These are phyloP conservation scores for Monascus ruber DNA, from an alignment of 2,329 filamentous ascomycete species.

Conservation along the genomic window DNA sequence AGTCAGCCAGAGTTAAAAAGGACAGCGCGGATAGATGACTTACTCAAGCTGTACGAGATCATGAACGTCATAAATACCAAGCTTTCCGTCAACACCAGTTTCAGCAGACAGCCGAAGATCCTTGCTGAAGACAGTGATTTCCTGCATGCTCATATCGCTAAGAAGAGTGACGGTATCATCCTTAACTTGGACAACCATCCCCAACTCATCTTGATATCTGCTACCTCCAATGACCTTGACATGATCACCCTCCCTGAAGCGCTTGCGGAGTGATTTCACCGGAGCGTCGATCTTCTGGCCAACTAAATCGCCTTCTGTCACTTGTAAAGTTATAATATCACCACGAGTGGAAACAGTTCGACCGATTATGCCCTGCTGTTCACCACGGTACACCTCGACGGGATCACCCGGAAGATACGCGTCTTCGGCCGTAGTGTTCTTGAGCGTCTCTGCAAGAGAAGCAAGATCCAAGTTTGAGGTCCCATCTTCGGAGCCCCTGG, in stretches of 20 bases:
- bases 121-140: slow-evolving; percentile 97
- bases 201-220: slow-evolving; percentile 86
- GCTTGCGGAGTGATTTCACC: slow-evolving; percentile 80
- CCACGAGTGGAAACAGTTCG: slow-evolving; percentile 75
- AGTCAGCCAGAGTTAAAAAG: slow-evolving; percentile 9
- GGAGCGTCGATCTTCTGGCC: slow-evolving; percentile 88
- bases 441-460: slow-evolving; percentile 79
- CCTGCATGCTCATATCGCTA: slow-evolving; percentile 82
- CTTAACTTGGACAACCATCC: slow-evolving; percentile 88
- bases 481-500: slow-evolving; percentile 77
- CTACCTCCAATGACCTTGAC: slow-evolving; percentile 97
- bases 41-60: slow-evolving; percentile 88
- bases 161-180: slow-evolving; percentile 88
- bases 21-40: slow-evolving; percentile 16
- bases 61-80: slow-evolving; percentile 85
- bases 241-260: slow-evolving; percentile 87
- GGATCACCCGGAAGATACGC: slow-evolving; percentile 86
- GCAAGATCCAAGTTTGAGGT: slow-evolving; percentile 88
- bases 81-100: slow-evolving; percentile 66
- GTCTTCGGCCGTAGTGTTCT: slow-evolving; percentile 67
- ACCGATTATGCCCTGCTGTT: slow-evolving; percentile 84
- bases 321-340: slow-evolving; percentile 81
- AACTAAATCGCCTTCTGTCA: slow-evolving; percentile 68
- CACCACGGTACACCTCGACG: slow-evolving; percentile 92
- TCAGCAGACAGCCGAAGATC: slow-evolving; percentile 89